phyloP scores from a whole-genome alignment of 2,329 filamentous ascomycete species.

The Penicillium corylophilum region DNA sequence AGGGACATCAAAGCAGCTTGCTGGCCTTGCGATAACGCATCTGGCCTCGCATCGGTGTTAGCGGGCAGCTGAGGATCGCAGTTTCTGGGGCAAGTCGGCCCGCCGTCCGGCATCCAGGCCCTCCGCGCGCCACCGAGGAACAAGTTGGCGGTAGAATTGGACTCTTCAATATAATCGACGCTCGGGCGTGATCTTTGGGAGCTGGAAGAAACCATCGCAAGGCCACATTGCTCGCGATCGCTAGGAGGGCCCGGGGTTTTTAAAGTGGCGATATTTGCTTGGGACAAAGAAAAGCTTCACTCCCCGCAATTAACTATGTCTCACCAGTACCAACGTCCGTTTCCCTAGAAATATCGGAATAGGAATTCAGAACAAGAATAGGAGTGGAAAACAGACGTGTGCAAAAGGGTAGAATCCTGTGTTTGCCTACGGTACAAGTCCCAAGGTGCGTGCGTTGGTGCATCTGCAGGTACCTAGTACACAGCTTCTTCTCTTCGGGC shows the following conservation, averaged over 20 bases:
- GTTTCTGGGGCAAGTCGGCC: background rate
- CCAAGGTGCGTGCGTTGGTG: background rate
- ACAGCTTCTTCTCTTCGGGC: background rate
- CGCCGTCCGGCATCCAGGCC: conserved; percentile 38
- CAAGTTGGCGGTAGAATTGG: conserved; percentile 41
- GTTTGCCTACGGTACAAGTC: too few relatives aligned
- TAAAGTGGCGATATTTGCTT: background rate
- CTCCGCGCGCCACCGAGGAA: conserved; percentile 41
- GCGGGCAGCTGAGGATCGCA: background rate
- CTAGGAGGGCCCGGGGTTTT: background rate
- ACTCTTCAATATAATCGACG: conserved; percentile 25
- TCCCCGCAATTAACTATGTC: too few relatives aligned
- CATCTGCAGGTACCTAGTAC: background rate
- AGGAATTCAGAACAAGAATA: too few relatives aligned
- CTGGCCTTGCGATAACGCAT: background rate
- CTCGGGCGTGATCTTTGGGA: conserved; percentile 8
- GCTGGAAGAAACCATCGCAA: conserved; percentile 9
- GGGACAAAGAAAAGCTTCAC: background rate
- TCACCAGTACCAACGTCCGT: too few relatives aligned
- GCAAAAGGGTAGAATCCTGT: too few relatives aligned
- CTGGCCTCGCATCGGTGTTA: background rate
- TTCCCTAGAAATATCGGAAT: too few relatives aligned
- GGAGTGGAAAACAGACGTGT: too few relatives aligned
- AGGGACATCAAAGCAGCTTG: conserved; percentile 19
- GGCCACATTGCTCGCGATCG: background rate